Base-by-base conservation (phyloP, 2,329 filamentous ascomycete species). In the Boeremia lycopersici region DNA sequence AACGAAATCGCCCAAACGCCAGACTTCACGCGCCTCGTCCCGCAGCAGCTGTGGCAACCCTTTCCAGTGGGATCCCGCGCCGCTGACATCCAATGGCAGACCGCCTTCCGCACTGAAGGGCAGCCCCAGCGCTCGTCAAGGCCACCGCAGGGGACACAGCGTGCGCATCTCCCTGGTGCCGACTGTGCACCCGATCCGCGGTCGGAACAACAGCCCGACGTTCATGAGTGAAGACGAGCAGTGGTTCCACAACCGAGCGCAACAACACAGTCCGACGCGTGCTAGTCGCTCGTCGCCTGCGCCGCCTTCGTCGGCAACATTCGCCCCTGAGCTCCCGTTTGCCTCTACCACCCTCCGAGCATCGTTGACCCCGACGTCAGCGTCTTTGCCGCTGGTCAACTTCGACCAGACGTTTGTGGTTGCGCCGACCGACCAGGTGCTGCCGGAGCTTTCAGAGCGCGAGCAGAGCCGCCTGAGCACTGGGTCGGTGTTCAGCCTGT, bases 1-100 rank as follows among this genome's bases (percentile, higher is more conserved):
- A 34, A 58, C 70, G n/a, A 57, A 57, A 8, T 65, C 62, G 1
- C 73, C 73, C 0, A 70, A 71, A 17, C 69, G 77, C 15, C 73
- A 77, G 55, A 65, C 72, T 19, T 79, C 77, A 2, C 68, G 74
- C 36, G 69, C 74, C 2, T 78, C 71, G 13, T 74, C 76, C 5
- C 68, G 72, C n/a, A 79, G 76, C 56, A 79, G 77, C 60, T 76
- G 77, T 40, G 76, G 76, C 3, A 78, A 79, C 49, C 77, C 78
- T 0, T 79, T 79, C 48, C 77, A 78, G 48, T 79, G 76, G 77
- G 78, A 79, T 53, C 69, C 65, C 23, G 56, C 65, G 17, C 74
- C 71, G 10, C 59, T 71, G n/a, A 67, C 70, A 2, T 54, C 71
- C 2, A 28, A 46, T 23, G 65, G 67, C 0, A 79, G 77, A 51